Percentiles rank a stretch among this genome's conserved stretches.
Evolutionary conservation across 169 alveolate species (phyloP).

Genomic region (Fabrea salina): DNA sequence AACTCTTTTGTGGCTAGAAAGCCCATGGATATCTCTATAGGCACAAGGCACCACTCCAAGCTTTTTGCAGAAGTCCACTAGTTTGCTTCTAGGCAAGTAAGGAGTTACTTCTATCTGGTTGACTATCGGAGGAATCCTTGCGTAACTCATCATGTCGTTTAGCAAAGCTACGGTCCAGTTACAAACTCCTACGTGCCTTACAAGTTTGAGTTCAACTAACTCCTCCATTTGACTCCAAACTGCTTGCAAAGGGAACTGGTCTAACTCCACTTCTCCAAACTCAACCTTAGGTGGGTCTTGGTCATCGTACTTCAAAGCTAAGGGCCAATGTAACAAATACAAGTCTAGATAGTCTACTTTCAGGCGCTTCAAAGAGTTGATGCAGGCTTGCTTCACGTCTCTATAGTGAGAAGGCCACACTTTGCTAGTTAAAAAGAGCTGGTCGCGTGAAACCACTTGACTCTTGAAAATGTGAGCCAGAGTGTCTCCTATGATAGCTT

Average conservation of each 20-base stretch:
- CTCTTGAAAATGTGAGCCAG: constrained; percentile 32
- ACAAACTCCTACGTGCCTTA: constrained; percentile 70
- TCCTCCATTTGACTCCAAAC: constrained; percentile 70
- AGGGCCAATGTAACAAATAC: constrained; percentile 71
- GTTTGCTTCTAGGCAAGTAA: background rate
- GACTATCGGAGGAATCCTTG: constrained; percentile 66
- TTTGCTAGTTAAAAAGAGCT: constrained; percentile 57
- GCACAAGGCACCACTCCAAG: constrained; percentile 28
- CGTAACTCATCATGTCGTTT: constrained; percentile 56
- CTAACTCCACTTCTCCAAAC: background rate
- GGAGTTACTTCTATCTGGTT: constrained; percentile 76
- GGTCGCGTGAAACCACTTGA: constrained; percentile 55
- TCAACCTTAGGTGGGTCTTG: constrained; percentile 33
- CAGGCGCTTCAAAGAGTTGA: background rate
- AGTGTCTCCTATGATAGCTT: constrained; percentile 58
- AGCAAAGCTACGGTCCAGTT: constrained; percentile 54
- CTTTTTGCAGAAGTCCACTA: constrained; percentile 23
- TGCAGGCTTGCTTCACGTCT: constrained; percentile 17
- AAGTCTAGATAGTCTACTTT: constrained; percentile 58
- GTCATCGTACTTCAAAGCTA: background rate
- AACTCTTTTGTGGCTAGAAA: background rate
- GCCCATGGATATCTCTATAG: constrained; percentile 17
- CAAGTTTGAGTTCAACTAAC: constrained; percentile 53
- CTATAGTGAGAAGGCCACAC: constrained; percentile 37
- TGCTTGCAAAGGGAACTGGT: constrained; percentile 33